These are phyloP conservation scores for Venturia asperata DNA, from an alignment of 2,329 filamentous ascomycete species.

Conservation along the genomic window DNA sequence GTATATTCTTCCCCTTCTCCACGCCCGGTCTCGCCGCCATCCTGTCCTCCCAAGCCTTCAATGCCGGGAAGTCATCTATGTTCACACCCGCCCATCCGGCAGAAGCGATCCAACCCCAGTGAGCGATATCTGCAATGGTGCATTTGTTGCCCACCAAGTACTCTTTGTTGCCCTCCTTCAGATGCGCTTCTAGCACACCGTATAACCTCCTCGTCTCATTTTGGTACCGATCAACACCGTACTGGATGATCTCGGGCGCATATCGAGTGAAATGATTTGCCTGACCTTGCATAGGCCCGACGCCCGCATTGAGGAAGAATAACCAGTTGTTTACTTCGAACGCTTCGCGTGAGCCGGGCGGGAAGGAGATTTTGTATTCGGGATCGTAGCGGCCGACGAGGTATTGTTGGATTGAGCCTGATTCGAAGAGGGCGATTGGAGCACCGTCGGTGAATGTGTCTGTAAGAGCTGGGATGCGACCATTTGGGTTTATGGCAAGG, in stretches of 20 bases:
- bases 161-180: constrained; percentile 27
- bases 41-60: constrained; percentile 70
- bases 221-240: constrained; percentile 41
- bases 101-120: constrained; percentile 72
- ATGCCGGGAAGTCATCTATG: constrained; percentile 64
- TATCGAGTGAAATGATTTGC: constrained; percentile 80
- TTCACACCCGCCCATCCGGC: constrained; percentile 57
- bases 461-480: constrained; percentile 39
- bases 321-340: constrained; percentile 77
- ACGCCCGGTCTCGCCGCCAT: constrained; percentile 63
- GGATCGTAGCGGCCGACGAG: constrained; percentile 40
- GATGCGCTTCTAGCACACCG: constrained; percentile 39
- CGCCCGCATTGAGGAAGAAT: constrained; percentile 64
- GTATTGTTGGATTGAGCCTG: constrained; percentile 28
- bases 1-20: constrained; percentile 69
- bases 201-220: constrained; percentile 43
- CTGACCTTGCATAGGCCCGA: constrained; percentile 77
- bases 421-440: constrained; percentile 51
- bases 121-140: constrained; percentile 42
- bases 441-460: constrained; percentile 48
- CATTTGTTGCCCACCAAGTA: constrained; percentile 38
- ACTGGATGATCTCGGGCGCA: constrained; percentile 54
- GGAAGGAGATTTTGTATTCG: constrained; percentile 42
- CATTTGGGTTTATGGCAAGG: constrained; percentile 37
- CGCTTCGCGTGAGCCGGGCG: constrained; percentile 59